Percentiles rank a stretch among this genome's conserved stretches.
Evolutionary conservation across 495 filamentous ascomycete genomes (phyloP).

Genomic region (Apiosordaria backusii): DNA sequence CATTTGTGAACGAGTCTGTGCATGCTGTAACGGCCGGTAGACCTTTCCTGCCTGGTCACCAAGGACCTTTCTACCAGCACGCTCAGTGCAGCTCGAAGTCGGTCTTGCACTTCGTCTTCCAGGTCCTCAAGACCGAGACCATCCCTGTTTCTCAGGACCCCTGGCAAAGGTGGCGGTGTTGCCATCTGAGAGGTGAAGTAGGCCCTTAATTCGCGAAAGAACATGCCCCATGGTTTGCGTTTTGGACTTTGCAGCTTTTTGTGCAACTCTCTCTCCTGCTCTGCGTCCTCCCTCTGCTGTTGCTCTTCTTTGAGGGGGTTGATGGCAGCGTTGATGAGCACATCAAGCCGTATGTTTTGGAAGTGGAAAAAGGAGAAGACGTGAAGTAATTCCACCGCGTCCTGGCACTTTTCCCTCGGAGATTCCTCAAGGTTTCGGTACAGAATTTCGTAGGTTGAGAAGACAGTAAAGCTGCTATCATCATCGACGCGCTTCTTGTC

Average conservation of each 20-base stretch:
- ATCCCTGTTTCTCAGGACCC: slow-evolving; percentile 1
- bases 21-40: slow-evolving; percentile 7
- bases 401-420: slow-evolving; percentile 2
- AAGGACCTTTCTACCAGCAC: slow-evolving; percentile 9
- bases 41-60: slow-evolving; percentile 1
- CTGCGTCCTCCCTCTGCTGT: neutral
- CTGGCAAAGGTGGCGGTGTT: neutral
- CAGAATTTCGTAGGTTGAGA: slow-evolving; percentile 14
- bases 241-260: neutral
- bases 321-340: slow-evolving; percentile 3
- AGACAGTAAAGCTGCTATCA: slow-evolving; percentile 6
- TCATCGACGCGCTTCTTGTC: neutral
- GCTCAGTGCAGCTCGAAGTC: neutral
- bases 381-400: slow-evolving; percentile 9
- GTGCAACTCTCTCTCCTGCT: neutral
- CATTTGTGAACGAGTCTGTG: slow-evolving; percentile 14
- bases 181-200: neutral
- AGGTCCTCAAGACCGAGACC: slow-evolving; percentile 2
- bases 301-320: slow-evolving; percentile 8
- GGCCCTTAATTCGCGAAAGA: neutral
- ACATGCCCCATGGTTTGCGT: neutral
- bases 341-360: slow-evolving; percentile 9
- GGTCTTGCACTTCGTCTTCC: slow-evolving; percentile 7
- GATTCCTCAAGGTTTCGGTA: slow-evolving; percentile 1
- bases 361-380: slow-evolving; percentile 15